Percentiles rank a stretch among this genome's conserved stretches.
Conservation (phyloP, 164 flowering plant genomes). For the Vitis amurensis region DNA sequence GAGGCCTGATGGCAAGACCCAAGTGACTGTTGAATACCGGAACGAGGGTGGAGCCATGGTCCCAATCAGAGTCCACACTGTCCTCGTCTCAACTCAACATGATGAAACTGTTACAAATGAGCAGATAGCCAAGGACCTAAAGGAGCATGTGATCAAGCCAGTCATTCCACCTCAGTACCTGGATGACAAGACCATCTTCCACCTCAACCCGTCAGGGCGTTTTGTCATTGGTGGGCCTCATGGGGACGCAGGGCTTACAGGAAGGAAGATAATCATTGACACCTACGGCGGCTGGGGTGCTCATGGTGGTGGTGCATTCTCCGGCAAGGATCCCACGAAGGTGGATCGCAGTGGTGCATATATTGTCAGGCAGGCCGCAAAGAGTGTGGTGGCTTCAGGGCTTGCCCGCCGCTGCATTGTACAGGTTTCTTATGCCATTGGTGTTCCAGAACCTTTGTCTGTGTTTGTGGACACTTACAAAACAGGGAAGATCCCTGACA, state of each 20-base stretch:
- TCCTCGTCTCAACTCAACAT: slow-evolving; percentile 38
- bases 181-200: slow-evolving; percentile 30
- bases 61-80: slow-evolving; percentile 31
- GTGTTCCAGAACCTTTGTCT: slow-evolving; percentile 22
- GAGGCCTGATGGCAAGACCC: slow-evolving; percentile 41
- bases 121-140: slow-evolving; percentile 14
- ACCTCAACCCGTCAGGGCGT: slow-evolving; percentile 19
- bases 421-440: slow-evolving; percentile 22
- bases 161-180: slow-evolving; percentile 22
- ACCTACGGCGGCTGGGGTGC: too few species aligned
- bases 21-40: slow-evolving; percentile 36
- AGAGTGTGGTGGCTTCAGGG: slow-evolving; percentile 19
- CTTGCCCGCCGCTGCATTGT: slow-evolving; percentile 15
- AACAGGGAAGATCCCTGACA: slow-evolving; percentile 17
- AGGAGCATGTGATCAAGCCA: slow-evolving; percentile 33
- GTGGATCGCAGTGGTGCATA: slow-evolving; percentile 19
- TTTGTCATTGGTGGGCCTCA: slow-evolving; percentile 41
- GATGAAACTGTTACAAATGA: slow-evolving; percentile 38
- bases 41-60: slow-evolving; percentile 33
- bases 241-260: slow-evolving; percentile 38
- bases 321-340: not conserved
- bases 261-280: slow-evolving; percentile 27
- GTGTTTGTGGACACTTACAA: slow-evolving; percentile 16
- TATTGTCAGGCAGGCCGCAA: slow-evolving; percentile 21
- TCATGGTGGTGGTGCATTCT: too few species aligned